Base-by-base conservation (phyloP, 192 early-diverging fungal genomes). In the Coemansia sp. region DNA sequence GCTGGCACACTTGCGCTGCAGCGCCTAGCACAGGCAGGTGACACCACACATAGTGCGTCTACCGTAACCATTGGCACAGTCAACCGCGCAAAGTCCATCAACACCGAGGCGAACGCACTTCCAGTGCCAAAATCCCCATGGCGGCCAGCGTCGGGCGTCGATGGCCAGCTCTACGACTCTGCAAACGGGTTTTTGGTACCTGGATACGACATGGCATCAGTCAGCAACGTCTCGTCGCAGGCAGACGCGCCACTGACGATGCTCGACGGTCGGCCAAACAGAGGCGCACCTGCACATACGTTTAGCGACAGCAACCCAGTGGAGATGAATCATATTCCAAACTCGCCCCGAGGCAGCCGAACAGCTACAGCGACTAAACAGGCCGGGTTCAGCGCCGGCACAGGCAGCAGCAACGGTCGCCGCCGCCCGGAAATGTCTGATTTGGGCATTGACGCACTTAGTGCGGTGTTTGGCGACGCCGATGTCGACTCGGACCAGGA, bases 181-280 rank as follows among this genome's bases (percentile, higher is more conserved):
- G 55, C 25, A 25, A 47, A 29, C 29, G 29, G 41, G 3, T 12
- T 29, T 27, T 54, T 58, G 54, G n/a, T 50, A 3, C 56, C 62
- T 11, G 54, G 25, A 5, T 58, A 65, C 8, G 68, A 70, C 27
- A 53, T 51, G 38, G 51, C 55, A 5, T 45, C 65, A 3, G 35
- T 51, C 24, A 80, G 77, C 77, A 74, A 71, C 17, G 62, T 73
- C 4, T 80, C 77, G 12, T 74, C 72, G 12, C 77, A 80, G 52
- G 62, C 65, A 2, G 72, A 73, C 23, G 55, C 54, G 15, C 77
- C 71, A 7, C 55, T 80, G 52, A 63, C 72, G 1, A 80, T 73
- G 27, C 45, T 80, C 24, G 54, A 39, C 23, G 62, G 63, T 17
- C 69, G 69, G 43, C 68, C 52, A 29, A 35, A 9, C 22, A 63